Evolutionary conservation across 306 rosid genomes (phyloP).

Genomic region (Inga leiocalycina): DNA sequence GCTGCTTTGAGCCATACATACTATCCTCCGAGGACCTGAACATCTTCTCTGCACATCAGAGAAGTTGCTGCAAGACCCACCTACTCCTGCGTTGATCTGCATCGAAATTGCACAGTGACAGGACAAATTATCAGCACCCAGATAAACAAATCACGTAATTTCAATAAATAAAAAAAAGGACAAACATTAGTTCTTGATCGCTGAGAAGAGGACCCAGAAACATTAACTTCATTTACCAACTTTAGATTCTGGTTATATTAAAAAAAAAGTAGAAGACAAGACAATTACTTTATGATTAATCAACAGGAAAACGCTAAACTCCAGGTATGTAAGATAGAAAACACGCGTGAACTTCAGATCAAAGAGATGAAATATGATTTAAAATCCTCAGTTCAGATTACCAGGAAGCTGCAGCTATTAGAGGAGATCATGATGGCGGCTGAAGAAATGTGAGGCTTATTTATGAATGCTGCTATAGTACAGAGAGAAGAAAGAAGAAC

Average conservation of each 20-base stretch:
- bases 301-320: neutral
- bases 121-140: neutral
- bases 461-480: constrained; percentile 30
- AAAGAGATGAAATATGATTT: neutral
- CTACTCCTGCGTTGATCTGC: constrained; percentile 54
- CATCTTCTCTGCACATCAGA: constrained; percentile 43
- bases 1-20: constrained; percentile 46
- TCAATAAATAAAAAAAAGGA: neutral
- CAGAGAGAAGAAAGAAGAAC: neutral
- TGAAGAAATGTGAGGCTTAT: constrained; percentile 44
- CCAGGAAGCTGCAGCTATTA: constrained; percentile 52
- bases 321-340: neutral
- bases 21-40: constrained; percentile 48
- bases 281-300: neutral
- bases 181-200: neutral
- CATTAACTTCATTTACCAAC: constrained; percentile 7
- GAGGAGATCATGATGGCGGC: constrained; percentile 55
- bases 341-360: neutral
- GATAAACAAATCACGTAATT: neutral
- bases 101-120: neutral
- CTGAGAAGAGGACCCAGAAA: constrained; percentile 3
- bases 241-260: neutral
- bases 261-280: neutral
- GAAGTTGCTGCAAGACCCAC: constrained; percentile 40
- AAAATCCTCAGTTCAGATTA: constrained; percentile 27